Conservation (phyloP, 768 basidiomycete species). For the Rhodotorula taiwanensis region DNA sequence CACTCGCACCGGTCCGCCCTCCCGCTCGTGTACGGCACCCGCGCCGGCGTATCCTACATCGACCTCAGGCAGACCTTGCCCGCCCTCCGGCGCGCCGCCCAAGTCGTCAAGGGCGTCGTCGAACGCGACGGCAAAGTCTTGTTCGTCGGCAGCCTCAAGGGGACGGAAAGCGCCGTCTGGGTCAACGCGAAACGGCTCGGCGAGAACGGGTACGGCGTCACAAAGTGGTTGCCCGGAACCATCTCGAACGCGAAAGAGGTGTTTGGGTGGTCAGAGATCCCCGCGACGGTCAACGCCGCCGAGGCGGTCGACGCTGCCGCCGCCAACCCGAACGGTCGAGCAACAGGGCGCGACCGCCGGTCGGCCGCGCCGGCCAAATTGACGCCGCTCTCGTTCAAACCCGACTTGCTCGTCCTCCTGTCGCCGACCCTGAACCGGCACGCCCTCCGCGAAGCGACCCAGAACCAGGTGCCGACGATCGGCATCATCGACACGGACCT, state of each 20-base stretch:
- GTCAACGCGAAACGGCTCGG: conserved; percentile 69
- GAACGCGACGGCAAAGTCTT: conserved; percentile 74
- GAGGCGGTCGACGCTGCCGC: too few relatives aligned
- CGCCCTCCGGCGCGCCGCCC: conserved; percentile 80
- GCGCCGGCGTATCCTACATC: conserved; percentile 75
- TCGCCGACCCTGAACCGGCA: conserved; percentile 73
- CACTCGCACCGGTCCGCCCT: conserved; percentile 83
- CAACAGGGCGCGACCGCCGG: background rate
- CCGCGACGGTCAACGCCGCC: background rate
- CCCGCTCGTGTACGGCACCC: conserved; percentile 86
- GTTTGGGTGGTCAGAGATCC: conserved; percentile 51
- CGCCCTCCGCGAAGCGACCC: conserved; percentile 84
- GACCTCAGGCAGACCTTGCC: conserved; percentile 91
- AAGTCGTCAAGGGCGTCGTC: conserved; percentile 74
- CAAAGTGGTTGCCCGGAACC: conserved; percentile 87
- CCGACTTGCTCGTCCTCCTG: conserved; percentile 84
- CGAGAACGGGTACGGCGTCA: conserved; percentile 72
- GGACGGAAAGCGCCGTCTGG: conserved; percentile 51
- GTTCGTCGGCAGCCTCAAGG: conserved; percentile 60
- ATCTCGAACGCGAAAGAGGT: conserved; percentile 77
- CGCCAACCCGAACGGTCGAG: too few relatives aligned
- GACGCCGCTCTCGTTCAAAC: conserved; percentile 55
- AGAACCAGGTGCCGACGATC: conserved; percentile 83
- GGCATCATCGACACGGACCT: conserved; percentile 91
- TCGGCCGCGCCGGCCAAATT: conserved; percentile 38